Evolutionary conservation across 2,329 filamentous ascomycete genomes (phyloP), one percentile per base, ranked within the genome.

Genomic region (Aspergillus pseudoterreus): DNA sequence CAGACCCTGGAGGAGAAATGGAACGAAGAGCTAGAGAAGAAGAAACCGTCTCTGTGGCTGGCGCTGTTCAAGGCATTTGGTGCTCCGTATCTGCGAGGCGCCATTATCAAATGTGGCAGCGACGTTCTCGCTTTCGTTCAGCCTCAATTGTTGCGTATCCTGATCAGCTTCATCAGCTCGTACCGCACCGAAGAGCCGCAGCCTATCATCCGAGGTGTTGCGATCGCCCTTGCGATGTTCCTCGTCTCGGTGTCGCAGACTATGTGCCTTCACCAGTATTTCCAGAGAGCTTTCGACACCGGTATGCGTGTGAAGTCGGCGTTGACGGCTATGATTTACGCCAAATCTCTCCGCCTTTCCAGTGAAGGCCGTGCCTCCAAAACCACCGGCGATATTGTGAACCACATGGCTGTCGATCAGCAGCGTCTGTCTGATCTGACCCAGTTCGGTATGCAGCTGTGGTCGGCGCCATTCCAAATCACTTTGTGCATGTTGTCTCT

Each of bases 371-470:
- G 92, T 49, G 82, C 91, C 2, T 75, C 85, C 42, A 96, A 97
- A 74, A 89, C 90, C 0, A 99, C 94, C 0, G 94, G 94, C 51
- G 95, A 99, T 65, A 97, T 99, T 65, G 94, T 99, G 69, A 99
- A 99, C 68, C 94, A 96, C 73, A 99, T 99, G 92, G 94, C 95
- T 43, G 92, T 99, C 9, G 94, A 99, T 68, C 92, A 92, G 12
- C 94, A 99, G 72, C 87, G 95, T 58, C 80, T 99, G 15, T 89
- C 96, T 64, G 94, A 99, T 72, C 77, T 99, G 51, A 90, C 92
- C 2, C 95, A 99, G 66, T 99, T 94, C 68, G 91, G 90, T 15
- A 92, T 95, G 67, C 92, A 97, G 70, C 76, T 95, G 10, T 96
- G 94, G 91, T 96, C 92, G 41, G 92, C 95, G 2, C 94, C 94